phyloP scores from a whole-genome alignment of 2,329 filamentous ascomycete species.

The Fusarium verrucosum region DNA sequence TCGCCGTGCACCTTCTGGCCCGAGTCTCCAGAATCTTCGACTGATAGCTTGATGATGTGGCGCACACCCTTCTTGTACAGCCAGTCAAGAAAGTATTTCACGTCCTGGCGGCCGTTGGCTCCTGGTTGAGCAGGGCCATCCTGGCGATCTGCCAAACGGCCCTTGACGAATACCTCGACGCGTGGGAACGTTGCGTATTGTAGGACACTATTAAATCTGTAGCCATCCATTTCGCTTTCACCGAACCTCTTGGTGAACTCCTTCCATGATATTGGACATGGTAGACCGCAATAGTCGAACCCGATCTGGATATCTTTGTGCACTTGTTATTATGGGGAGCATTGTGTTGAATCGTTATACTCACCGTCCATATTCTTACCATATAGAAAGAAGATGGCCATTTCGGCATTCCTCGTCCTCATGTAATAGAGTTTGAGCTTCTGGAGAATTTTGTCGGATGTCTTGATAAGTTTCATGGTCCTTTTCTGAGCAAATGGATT shows the following conservation, averaged over 20 bases:
- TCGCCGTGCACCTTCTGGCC: not conserved
- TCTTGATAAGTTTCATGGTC: not conserved
- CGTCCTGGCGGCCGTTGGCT: not conserved
- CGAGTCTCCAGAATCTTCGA: not conserved
- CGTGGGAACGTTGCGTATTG: not conserved
- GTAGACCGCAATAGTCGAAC: not conserved
- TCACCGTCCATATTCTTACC: not conserved
- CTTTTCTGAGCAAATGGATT: too few relatives aligned
- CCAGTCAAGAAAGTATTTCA: slow-evolving; percentile 1
- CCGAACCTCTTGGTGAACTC: not conserved
- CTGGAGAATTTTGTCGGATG: not conserved
- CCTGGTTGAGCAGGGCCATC: too few relatives aligned
- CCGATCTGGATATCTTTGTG: not conserved
- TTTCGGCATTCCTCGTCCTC: not conserved
- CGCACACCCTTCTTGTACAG: not conserved
- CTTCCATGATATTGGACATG: not conserved
- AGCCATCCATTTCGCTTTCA: not conserved
- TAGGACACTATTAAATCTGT: not conserved
- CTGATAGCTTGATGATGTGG: not conserved
- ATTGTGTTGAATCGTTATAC: too few relatives aligned
- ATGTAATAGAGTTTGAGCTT: not conserved
- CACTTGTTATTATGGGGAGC: too few relatives aligned
- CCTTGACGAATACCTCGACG: not conserved
- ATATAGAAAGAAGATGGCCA: not conserved
- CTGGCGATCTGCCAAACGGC: not conserved